Evolutionary conservation across 495 filamentous ascomycete species (phyloP), one percentile per base, ranked within the genome.

Genomic region (Lineolata rhizophorae): DNA sequence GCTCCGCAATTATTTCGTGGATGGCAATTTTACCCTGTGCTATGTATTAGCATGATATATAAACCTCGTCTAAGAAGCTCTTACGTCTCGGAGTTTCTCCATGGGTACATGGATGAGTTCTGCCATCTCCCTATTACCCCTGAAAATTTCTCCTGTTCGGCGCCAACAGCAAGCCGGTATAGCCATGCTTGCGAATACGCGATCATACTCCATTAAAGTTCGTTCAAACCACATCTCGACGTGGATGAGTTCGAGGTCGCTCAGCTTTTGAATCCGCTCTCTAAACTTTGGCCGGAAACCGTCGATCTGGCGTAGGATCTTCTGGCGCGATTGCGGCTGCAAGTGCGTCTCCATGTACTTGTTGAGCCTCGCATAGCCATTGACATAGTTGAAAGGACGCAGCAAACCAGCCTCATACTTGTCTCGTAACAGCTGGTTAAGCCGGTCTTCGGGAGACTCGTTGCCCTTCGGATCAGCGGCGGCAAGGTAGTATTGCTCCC

Each of bases 141-240:
- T 70, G 49, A 93, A 94, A 28, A 99, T 95, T 53, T 95, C 87
- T 11, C 87, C 87, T 0, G 87, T 95, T 46, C 87, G 64, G 41
- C 90, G 67, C 87, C 87, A 99, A 48, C 84, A 90, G 52, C 87
- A 99, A 20, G 87, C 87, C 2, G 87, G 87, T 37, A 95, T 84
- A 15, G 87, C 85, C 87, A 99, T 95, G 51, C 81, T 90, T 9
- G 87, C 90, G 55, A 99, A 99, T 6, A 99, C 81, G 24, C 87
- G 78, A 49, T 99, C 87, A 43, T 93, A 94, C 46, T 94, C 87
- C 70, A 95, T 80, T 36, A 99, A 55, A 29, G 70, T 83, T 32
- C 72, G 67, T 48, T 99, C 87, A 44, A 99, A 94, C 85, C 87
- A 94, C 77, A 94, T 91, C 49, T 99, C 87, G 31, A 92, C 85